Percentiles rank a stretch among this genome's conserved stretches.
phyloP scores from a whole-genome alignment of 2,329 filamentous ascomycete genomes.

The Sporothrix sp. region DNA sequence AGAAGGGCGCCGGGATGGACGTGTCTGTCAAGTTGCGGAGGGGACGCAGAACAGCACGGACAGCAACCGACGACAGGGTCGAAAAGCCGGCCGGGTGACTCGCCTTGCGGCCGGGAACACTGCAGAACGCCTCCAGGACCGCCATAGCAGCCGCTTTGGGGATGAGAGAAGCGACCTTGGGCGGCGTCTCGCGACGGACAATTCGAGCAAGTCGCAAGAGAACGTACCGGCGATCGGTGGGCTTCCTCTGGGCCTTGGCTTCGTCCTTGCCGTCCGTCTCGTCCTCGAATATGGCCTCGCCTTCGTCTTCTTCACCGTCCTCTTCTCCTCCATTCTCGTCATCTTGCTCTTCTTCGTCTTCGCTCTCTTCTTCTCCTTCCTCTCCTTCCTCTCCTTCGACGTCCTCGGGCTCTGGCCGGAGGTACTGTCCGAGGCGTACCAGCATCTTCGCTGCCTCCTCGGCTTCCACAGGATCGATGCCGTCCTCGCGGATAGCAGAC shows the following conservation, averaged over 20 bases:
- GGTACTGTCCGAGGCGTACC: constrained; percentile 62
- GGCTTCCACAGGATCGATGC: constrained; percentile 63
- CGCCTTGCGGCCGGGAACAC: constrained; percentile 35
- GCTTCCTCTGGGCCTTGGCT: not conserved
- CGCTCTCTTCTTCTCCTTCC: constrained; percentile 33
- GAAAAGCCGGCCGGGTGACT: constrained; percentile 37
- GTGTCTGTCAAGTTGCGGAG: constrained; percentile 80
- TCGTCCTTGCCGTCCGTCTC: constrained; percentile 20
- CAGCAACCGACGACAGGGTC: constrained; percentile 33
- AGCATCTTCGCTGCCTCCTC: constrained; percentile 71
- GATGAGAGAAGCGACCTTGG: constrained; percentile 53
- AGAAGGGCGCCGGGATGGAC: constrained; percentile 60
- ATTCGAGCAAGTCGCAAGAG: constrained; percentile 70
- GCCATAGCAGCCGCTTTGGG: constrained; percentile 69
- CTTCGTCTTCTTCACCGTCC: constrained; percentile 36
- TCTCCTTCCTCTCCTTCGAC: constrained; percentile 29
- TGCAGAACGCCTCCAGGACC: constrained; percentile 59
- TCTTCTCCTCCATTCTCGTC: constrained; percentile 31
- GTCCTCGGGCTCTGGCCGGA: constrained; percentile 45
- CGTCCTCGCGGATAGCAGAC: constrained; percentile 39
- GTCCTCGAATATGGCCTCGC: constrained; percentile 26
- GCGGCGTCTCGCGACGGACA: constrained; percentile 63
- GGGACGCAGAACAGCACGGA: constrained; percentile 49
- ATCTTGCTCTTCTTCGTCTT: constrained; percentile 28
- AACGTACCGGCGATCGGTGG: constrained; percentile 42